Percentiles rank a stretch among this genome's conserved stretches.
These are phyloP conservation scores for Penicillium capsulatum DNA, from an alignment of 2,329 filamentous ascomycete genomes.

Conservation along the genomic window DNA sequence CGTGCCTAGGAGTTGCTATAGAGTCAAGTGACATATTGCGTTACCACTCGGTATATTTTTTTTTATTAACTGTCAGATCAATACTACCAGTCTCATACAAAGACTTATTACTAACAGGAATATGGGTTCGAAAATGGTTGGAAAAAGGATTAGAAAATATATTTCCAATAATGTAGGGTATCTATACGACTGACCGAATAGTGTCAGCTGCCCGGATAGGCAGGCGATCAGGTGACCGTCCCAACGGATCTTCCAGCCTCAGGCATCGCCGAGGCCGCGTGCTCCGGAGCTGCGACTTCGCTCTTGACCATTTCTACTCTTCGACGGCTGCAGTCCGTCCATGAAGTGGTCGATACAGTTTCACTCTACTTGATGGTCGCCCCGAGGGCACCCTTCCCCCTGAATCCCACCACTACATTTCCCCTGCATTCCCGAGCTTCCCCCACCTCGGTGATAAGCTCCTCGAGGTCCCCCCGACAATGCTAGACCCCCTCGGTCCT, in stretches of 20 bases:
- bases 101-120: too few relatives aligned
- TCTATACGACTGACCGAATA: too few relatives aligned
- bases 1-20: too few relatives aligned
- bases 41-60: too few relatives aligned
- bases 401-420: background rate
- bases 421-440: constrained; percentile 6
- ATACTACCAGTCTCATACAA: too few relatives aligned
- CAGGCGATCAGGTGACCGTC: constrained; percentile 19
- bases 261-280: constrained; percentile 17
- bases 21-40: too few relatives aligned
- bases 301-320: constrained; percentile 9
- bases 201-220: constrained; percentile 11
- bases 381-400: constrained; percentile 3
- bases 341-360: constrained; percentile 6
- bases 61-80: too few relatives aligned
- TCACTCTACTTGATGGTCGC: constrained; percentile 10
- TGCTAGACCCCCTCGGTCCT: constrained; percentile 45
- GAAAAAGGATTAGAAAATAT: too few relatives aligned
- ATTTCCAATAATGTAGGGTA: too few relatives aligned
- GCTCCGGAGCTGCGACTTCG: constrained; percentile 7
- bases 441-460: constrained; percentile 20
- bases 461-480: constrained; percentile 22
- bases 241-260: constrained; percentile 18
- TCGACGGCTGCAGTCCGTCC: constrained; percentile 10
- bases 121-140: too few relatives aligned